A percentile compares a stretch with the other conserved stretches of the same genome.
Evolutionary conservation across 2,329 filamentous ascomycete genomes (phyloP).

Genomic region (Ceratocystis huliohia): DNA sequence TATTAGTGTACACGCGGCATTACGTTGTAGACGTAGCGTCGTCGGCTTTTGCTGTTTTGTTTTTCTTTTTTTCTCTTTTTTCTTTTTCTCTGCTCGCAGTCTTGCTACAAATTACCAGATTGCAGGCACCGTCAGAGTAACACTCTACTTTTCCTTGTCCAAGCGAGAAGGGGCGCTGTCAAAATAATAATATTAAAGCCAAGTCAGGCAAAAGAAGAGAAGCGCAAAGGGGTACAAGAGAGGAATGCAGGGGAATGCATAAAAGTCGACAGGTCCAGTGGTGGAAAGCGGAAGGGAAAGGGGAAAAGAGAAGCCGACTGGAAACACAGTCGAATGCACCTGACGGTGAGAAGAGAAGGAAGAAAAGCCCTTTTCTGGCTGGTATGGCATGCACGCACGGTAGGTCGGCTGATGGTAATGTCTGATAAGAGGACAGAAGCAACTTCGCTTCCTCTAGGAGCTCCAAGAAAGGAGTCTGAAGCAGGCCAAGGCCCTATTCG

Average conservation of each 20-base stretch:
- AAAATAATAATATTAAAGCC: neutral
- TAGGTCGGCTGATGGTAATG: neutral
- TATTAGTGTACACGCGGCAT: no score
- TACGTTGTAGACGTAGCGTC: no score
- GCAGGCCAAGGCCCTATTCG: neutral
- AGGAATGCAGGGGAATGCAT: neutral
- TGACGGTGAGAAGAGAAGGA: no score
- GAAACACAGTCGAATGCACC: neutral
- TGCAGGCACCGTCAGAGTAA: neutral
- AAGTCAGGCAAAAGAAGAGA: neutral
- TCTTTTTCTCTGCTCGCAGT: neutral
- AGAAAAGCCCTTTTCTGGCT: neutral
- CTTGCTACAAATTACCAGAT: neutral
- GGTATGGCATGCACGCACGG: neutral
- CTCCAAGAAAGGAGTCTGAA: neutral
- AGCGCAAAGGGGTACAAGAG: neutral
- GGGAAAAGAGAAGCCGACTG: conserved; percentile 3
- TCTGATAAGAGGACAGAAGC: neutral
- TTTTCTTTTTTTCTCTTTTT: neutral
- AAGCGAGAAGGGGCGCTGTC: neutral
- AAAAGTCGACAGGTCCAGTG: neutral
- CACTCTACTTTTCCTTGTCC: neutral
- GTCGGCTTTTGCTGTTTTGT: no score
- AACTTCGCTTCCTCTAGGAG: neutral
- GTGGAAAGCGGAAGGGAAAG: neutral